A percentile compares a stretch with the other conserved stretches of the same genome.
These are phyloP conservation scores for Oidiodendron maius DNA, from an alignment of 495 filamentous ascomycete species.

Conservation along the genomic window DNA sequence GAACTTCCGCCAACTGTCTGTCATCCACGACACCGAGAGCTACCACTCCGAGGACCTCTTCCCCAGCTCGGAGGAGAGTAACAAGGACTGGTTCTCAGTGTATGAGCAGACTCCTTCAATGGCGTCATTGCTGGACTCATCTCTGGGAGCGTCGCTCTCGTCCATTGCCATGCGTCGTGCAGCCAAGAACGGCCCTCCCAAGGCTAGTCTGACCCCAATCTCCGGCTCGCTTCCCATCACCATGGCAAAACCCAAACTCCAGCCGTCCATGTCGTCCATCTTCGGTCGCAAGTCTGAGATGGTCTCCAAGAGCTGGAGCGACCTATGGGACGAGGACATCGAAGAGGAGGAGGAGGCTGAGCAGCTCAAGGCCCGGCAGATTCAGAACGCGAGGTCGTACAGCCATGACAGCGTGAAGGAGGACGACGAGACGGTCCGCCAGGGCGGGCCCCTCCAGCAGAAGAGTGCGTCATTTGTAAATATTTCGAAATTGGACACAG, in stretches of 20 bases:
- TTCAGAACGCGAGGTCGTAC: conserved; percentile 74
- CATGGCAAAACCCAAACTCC: conserved; percentile 52
- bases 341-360: conserved; percentile 59
- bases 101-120: conserved; percentile 69
- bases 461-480: conserved; percentile 47
- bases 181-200: conserved; percentile 30
- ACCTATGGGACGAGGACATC: conserved; percentile 85
- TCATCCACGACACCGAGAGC: conserved; percentile 53
- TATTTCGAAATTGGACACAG: conserved; percentile 30
- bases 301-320: conserved; percentile 95
- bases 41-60: conserved; percentile 87
- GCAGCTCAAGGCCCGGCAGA: conserved; percentile 55
- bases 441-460: conserved; percentile 40
- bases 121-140: conserved; percentile 72
- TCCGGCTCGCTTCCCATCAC: conserved; percentile 74
- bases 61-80: conserved; percentile 66
- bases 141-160: conserved; percentile 62
- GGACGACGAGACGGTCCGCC: conserved; percentile 25
- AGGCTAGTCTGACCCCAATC: conserved; percentile 52
- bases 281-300: conserved; percentile 69
- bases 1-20: conserved; percentile 76
- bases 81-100: conserved; percentile 66
- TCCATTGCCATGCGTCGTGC: conserved; percentile 41
- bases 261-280: conserved; percentile 65
- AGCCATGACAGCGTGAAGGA: conserved; percentile 61